A percentile compares a stretch with the other conserved stretches of the same genome.
These are phyloP conservation scores for Hydnum rufescens DNA, from an alignment of 768 basidiomycete genomes.

Conservation along the genomic window DNA sequence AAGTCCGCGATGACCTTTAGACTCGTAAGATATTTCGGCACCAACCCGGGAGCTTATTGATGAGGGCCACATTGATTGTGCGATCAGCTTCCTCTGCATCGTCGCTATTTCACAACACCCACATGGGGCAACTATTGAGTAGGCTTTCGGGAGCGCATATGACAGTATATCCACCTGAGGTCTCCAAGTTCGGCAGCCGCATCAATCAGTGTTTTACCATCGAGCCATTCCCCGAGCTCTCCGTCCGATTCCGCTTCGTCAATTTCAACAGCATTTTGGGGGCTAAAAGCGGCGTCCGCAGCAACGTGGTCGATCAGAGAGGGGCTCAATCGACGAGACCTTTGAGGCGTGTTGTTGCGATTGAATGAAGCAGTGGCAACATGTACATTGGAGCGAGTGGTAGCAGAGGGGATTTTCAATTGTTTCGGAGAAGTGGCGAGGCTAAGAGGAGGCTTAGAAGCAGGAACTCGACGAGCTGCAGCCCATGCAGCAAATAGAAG, in stretches of 20 bases:
- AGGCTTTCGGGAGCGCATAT: not conserved
- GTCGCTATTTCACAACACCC: not conserved
- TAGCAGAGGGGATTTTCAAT: not conserved
- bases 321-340: not conserved
- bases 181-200: not conserved
- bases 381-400: too few species aligned
- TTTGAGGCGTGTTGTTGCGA: not conserved
- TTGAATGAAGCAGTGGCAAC: not conserved
- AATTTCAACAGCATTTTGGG: not conserved
- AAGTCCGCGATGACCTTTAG: not conserved
- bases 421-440: not conserved
- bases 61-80: not conserved
- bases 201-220: not conserved
- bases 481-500: not conserved
- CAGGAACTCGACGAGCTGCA: not conserved
- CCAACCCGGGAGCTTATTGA: not conserved
- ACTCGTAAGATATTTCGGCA: not conserved
- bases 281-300: constrained; percentile 1
- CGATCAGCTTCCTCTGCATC: not conserved
- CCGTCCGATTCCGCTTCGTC: not conserved
- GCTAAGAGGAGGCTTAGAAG: not conserved
- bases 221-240: not conserved
- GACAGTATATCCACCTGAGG: not conserved
- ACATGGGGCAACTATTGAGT: not conserved
- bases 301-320: not conserved